Percentiles rank a stretch among this genome's conserved stretches.
Conservation (phyloP, 192 early-diverging fungal species). For the Lobosporangium transversale region DNA sequence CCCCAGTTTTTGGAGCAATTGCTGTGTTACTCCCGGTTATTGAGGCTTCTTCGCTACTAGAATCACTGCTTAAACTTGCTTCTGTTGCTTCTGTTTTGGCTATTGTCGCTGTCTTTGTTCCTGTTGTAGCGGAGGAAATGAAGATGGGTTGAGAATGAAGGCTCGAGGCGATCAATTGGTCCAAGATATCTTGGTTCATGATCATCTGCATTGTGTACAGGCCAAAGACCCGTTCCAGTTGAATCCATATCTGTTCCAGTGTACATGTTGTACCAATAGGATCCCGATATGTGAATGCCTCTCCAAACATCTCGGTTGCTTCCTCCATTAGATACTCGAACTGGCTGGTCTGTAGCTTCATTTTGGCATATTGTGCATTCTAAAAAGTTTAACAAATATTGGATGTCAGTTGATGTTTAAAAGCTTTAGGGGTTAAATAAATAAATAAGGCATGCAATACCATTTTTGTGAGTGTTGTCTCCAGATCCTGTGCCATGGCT, state of each 20-base stretch:
- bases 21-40: background rate
- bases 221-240: slow-evolving; percentile 20
- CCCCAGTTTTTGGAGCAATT: background rate
- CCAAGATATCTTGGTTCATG: slow-evolving; percentile 32
- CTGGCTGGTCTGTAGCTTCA: slow-evolving; percentile 53
- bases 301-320: slow-evolving; percentile 50
- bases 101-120: background rate
- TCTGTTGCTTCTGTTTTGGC: no score
- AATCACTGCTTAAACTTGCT: no score
- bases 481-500: slow-evolving; percentile 28
- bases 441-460: no score
- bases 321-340: slow-evolving; percentile 55
- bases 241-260: slow-evolving; percentile 50
- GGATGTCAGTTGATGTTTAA: no score
- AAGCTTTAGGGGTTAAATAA: no score
- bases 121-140: background rate
- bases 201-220: slow-evolving; percentile 39
- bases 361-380: slow-evolving; percentile 52
- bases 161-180: slow-evolving; percentile 27
- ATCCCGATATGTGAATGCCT: slow-evolving; percentile 40
- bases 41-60: no score
- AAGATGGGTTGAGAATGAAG: slow-evolving; percentile 12
- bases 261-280: slow-evolving; percentile 52
- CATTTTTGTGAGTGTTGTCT: slow-evolving; percentile 54
- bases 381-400: slow-evolving; percentile 15